Base-by-base conservation (phyloP, 2,329 filamentous ascomycete genomes). In the Fusarium praegraminearum region DNA sequence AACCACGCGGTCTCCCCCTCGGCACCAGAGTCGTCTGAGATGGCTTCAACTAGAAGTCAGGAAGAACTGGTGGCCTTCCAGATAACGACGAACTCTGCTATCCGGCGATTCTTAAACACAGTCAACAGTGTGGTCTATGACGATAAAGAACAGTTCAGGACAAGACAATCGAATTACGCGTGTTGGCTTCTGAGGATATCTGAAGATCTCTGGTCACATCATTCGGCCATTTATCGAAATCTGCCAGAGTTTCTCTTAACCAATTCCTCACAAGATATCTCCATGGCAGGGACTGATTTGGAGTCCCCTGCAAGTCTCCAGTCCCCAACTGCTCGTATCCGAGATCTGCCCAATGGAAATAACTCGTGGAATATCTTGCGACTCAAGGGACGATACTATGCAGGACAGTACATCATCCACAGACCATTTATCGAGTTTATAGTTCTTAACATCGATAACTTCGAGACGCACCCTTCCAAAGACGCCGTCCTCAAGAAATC, bases 351-450 rank as follows among this genome's bases (percentile, higher is more conserved):
- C 0, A 46, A 69, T 1, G 68, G 70, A 0, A 78, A 78, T n/a
- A 72, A 77, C n/a, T 67, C 73, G 0, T 77, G 76, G 76, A 78
- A 78, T 10, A 73, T 78, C 0, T 26, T 76, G 0, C 52, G 76
- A 20, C 66, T 78, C 1, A 69, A 75, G 28, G 76, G 76, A 1
- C 57, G 76, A 7, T 77, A 76, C 22, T 77, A 70, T 10, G 75
- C 76, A 0, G 76, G 75, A 0, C 74, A 77, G 18, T 76, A 78
- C 36, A 77, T 78, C 7, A 76, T 78, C 1, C 73, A 78, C 26
- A 60, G 76, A 2, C 76, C 76, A 1, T 75, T 78, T 11, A 65
- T 78, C 10, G 75, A 78, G 10, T 76, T 75, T 9, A 69, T 73
- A 0, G 28, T 78, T 9, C 63, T 77, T 5, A 77, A 78, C 11